Evolutionary conservation across 2,329 filamentous ascomycete species (phyloP).

Genomic region (Colletotrichum ledebouriae): DNA sequence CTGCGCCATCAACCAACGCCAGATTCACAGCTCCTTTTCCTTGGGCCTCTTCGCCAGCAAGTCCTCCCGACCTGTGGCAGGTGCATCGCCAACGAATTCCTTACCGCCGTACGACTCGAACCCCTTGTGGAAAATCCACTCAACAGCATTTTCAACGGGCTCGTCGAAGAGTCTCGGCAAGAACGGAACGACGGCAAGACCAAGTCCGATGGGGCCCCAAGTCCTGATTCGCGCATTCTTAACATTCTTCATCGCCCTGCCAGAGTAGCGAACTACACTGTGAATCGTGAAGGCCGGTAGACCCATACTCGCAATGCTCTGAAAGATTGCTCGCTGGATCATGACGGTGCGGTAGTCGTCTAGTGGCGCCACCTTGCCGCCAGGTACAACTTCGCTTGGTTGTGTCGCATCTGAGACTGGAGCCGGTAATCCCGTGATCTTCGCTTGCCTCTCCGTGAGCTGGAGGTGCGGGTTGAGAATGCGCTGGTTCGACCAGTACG

Average conservation of each 20-base stretch:
- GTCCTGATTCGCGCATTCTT: conserved; percentile 84
- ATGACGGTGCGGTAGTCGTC: conserved; percentile 94
- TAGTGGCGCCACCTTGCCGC: conserved; percentile 72
- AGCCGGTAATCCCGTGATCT: conserved; percentile 58
- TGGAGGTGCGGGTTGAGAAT: conserved; percentile 76
- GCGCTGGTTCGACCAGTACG: conserved; percentile 88
- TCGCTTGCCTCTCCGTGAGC: conserved; percentile 63
- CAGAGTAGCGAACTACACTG: conserved; percentile 90
- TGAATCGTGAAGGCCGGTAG: conserved; percentile 95
- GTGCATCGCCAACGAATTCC: conserved; percentile 67
- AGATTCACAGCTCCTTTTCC: conserved; percentile 42
- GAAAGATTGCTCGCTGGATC: conserved; percentile 91
- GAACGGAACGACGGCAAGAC: conserved; percentile 83
- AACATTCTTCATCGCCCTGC: conserved; percentile 83
- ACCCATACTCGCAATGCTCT: conserved; percentile 92
- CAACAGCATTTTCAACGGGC: conserved; percentile 91
- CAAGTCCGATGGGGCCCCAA: conserved; percentile 91
- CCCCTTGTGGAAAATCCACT: conserved; percentile 88
- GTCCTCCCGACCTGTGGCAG: conserved; percentile 66
- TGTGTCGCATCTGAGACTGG: conserved; percentile 34
- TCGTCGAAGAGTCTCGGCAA: conserved; percentile 89
- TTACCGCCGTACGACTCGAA: conserved; percentile 80
- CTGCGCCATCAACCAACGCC: conserved; percentile 15
- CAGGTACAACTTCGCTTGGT: conserved; percentile 40
- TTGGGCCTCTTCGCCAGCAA: conserved; percentile 53